Conservation (phyloP, 2,329 filamentous ascomycete genomes). For the Nemania serpens region DNA sequence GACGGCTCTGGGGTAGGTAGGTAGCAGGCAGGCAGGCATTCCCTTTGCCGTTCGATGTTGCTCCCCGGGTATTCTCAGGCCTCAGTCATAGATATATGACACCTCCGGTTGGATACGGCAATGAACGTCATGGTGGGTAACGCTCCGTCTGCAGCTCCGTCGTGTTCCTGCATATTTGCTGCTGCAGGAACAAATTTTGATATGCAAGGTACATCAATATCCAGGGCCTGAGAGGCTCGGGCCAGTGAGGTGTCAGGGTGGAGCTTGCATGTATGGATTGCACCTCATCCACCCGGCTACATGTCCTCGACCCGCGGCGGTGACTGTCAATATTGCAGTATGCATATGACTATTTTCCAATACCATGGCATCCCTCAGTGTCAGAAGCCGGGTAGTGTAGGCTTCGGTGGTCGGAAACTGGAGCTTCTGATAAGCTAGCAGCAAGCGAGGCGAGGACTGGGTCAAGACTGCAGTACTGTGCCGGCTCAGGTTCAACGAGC, state of each 20-base stretch:
- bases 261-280: background rate
- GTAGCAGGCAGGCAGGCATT: too few relatives aligned
- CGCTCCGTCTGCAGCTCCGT: constrained; percentile 32
- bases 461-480: background rate
- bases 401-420: constrained; percentile 4
- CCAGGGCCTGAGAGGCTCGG: constrained; percentile 5
- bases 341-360: constrained; percentile 27
- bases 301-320: constrained; percentile 19
- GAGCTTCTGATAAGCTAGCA: constrained; percentile 6
- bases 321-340: constrained; percentile 29
- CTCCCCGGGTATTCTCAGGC: constrained; percentile 1
- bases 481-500: constrained; percentile 30
- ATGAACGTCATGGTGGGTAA: constrained; percentile 22
- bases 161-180: constrained; percentile 41
- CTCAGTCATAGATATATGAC: background rate
- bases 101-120: background rate
- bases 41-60: background rate
- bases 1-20: background rate
- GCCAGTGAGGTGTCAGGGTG: constrained; percentile 12
- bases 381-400: constrained; percentile 7
- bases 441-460: constrained; percentile 13
- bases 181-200: constrained; percentile 38
- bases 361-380: constrained; percentile 22
- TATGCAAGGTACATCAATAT: constrained; percentile 40
- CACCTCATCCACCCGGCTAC: constrained; percentile 18